A percentile compares a stretch with the other conserved stretches of the same genome.
These are phyloP conservation scores for Prunus padus DNA, from an alignment of 306 rosid genomes.

Conservation along the genomic window DNA sequence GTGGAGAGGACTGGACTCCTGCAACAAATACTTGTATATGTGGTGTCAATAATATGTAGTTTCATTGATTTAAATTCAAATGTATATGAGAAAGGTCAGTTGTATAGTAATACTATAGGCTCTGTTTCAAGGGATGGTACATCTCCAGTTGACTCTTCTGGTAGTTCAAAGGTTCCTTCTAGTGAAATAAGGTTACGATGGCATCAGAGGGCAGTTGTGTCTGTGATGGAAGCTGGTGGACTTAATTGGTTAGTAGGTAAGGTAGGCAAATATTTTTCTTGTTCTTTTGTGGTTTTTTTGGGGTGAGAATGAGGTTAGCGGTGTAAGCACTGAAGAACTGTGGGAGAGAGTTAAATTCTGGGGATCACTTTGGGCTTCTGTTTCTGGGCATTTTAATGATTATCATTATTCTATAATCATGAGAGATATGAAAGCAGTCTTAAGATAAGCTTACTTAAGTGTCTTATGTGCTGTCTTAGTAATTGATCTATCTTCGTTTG, in stretches of 20 bases:
- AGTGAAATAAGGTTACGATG: slow-evolving; percentile 65
- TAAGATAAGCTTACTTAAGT: no score
- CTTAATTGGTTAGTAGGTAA: slow-evolving; percentile 99
- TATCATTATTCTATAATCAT: no score
- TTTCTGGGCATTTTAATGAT: no score
- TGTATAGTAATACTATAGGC: slow-evolving; percentile 47
- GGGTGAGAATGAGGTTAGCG: neutral
- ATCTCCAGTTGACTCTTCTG: slow-evolving; percentile 47
- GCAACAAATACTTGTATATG: slow-evolving; percentile 69
- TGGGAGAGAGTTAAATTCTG: no score
- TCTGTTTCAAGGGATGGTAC: slow-evolving; percentile 36
- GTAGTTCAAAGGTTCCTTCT: slow-evolving; percentile 54
- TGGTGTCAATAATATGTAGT: slow-evolving; percentile 65
- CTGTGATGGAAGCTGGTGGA: slow-evolving; percentile 99
- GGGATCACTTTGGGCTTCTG: no score
- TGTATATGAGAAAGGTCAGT: slow-evolving; percentile 48
- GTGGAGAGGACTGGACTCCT: slow-evolving; percentile 64
- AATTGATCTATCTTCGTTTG: no score
- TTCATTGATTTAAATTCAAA: slow-evolving; percentile 75
- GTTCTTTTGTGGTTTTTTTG: neutral
- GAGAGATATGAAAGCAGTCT: no score
- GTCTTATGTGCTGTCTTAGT: no score
- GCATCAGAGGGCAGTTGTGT: slow-evolving; percentile 92
- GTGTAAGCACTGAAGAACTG: neutral
- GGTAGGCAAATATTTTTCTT: slow-evolving; percentile 64